phyloP scores from a whole-genome alignment of 805 yeast species.

The Candida adriatica region DNA sequence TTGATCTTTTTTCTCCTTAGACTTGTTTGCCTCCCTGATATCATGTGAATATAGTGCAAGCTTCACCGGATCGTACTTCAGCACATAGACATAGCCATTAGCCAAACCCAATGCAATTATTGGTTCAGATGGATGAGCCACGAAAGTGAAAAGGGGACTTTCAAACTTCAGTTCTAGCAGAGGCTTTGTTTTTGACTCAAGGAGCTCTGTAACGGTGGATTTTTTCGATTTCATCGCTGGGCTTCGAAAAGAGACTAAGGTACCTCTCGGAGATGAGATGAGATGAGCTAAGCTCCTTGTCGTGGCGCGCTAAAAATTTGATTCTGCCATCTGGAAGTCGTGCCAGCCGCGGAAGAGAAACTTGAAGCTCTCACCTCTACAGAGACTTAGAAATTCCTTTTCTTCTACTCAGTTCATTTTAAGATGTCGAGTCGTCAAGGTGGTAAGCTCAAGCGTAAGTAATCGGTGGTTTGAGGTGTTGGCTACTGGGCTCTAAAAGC shows the following conservation, averaged over 20 bases:
- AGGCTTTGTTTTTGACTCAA: slow-evolving; percentile 23
- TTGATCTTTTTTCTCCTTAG: slow-evolving; percentile 21
- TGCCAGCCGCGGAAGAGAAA: no score
- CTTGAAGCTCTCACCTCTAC: no score
- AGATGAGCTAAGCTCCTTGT: background rate
- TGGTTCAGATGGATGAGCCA: slow-evolving; percentile 71
- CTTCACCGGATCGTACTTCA: slow-evolving; percentile 45
- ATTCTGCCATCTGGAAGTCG: no score
- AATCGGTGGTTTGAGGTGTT: background rate
- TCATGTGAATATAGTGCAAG: slow-evolving; percentile 30
- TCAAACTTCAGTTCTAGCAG: slow-evolving; percentile 31
- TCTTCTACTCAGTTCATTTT: no score
- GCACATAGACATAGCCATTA: slow-evolving; percentile 66
- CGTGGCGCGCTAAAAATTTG: no score
- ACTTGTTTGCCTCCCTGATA: slow-evolving; percentile 22
- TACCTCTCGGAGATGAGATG: no score
- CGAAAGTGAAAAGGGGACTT: slow-evolving; percentile 69
- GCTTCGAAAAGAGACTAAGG: no score
- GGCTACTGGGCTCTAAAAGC: no score
- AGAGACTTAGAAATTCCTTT: no score
- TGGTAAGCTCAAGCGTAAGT: slow-evolving; percentile 85
- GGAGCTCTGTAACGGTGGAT: slow-evolving; percentile 9
- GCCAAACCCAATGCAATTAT: slow-evolving; percentile 68
- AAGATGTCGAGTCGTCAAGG: slow-evolving; percentile 95
- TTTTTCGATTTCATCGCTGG: slow-evolving; percentile 13